Evolutionary conservation across 352 stramenopile species (phyloP).

Genomic region (Saprolegnia parasitica): DNA sequence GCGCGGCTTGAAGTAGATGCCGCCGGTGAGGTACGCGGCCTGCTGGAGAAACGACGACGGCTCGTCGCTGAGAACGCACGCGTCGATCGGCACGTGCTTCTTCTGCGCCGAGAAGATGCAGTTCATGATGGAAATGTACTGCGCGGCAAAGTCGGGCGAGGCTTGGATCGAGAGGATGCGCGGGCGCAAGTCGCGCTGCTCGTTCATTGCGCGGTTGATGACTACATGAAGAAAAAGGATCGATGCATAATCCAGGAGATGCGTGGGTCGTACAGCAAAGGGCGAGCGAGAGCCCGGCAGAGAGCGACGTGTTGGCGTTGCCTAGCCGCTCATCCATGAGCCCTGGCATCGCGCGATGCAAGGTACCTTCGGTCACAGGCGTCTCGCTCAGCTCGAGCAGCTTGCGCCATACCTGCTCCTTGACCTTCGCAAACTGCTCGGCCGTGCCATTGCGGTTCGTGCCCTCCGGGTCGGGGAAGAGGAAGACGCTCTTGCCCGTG

Average conservation of each 20-base stretch:
- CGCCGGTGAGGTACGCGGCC: slow-evolving; percentile 77
- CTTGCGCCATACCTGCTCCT: slow-evolving; percentile 62
- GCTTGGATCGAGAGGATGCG: slow-evolving; percentile 84
- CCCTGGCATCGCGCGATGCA: not conserved
- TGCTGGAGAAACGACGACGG: slow-evolving; percentile 87
- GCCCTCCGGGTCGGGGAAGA: slow-evolving; percentile 70
- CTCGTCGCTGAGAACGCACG: slow-evolving; percentile 64
- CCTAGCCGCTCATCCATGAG: slow-evolving; percentile 17
- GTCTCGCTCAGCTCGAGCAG: slow-evolving; percentile 51
- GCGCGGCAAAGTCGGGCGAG: slow-evolving; percentile 73
- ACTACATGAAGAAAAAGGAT: slow-evolving; percentile 36
- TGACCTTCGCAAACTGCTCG: slow-evolving; percentile 70
- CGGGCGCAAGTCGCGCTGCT: slow-evolving; percentile 64
- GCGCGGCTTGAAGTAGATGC: slow-evolving; percentile 83
- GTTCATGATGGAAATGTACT: slow-evolving; percentile 90
- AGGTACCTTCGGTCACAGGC: slow-evolving; percentile 36
- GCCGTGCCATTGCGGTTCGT: slow-evolving; percentile 55
- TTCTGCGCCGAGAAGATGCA: slow-evolving; percentile 87
- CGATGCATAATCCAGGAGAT: not conserved
- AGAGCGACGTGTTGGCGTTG: slow-evolving; percentile 63
- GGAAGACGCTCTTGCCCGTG: slow-evolving; percentile 59
- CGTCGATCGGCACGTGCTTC: slow-evolving; percentile 75
- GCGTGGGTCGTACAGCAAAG: slow-evolving; percentile 61
- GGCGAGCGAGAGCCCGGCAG: slow-evolving; percentile 66
- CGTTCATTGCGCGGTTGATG: slow-evolving; percentile 80